Percentiles rank a stretch among this genome's conserved stretches.
phyloP scores from a whole-genome alignment of 1,139 yeast species.

The Keqinozyma sinolaborantium region DNA sequence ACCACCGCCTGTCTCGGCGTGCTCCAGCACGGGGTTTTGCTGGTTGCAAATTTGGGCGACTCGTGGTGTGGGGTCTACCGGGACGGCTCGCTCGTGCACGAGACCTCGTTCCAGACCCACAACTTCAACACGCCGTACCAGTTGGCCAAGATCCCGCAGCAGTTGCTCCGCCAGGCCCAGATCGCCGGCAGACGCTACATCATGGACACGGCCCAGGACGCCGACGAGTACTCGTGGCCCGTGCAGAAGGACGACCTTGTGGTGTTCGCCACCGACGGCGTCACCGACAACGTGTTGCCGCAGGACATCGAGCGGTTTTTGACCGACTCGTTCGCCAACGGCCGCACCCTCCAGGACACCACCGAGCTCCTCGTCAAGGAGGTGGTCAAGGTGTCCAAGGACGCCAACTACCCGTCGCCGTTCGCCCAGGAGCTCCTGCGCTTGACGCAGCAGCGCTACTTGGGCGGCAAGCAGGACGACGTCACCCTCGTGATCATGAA shows the following conservation, averaged over 20 bases:
- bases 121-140: slow-evolving; percentile 92
- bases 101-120: slow-evolving; percentile 79
- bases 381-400: slow-evolving; percentile 69
- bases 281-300: slow-evolving; percentile 77
- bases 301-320: slow-evolving; percentile 67
- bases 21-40: slow-evolving; percentile 48
- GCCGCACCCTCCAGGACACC: slow-evolving; percentile 28
- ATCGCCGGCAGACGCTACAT: slow-evolving; percentile 58
- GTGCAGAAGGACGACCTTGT: slow-evolving; percentile 69
- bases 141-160: slow-evolving; percentile 76
- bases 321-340: slow-evolving; percentile 35
- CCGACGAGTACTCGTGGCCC: slow-evolving; percentile 48
- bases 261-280: slow-evolving; percentile 90
- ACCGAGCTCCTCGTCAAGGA: slow-evolving; percentile 61
- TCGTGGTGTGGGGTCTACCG: slow-evolving; percentile 92
- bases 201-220: slow-evolving; percentile 51
- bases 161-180: slow-evolving; percentile 53
- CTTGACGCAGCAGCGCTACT: slow-evolving; percentile 65
- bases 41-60: slow-evolving; percentile 85
- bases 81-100: slow-evolving; percentile 55
- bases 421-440: slow-evolving; percentile 78
- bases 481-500: slow-evolving; percentile 75
- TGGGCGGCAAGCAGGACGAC: slow-evolving; percentile 96
- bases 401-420: slow-evolving; percentile 74
- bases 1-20: slow-evolving; percentile 90